Base-by-base conservation (phyloP, 345 rosid genomes). In the Syzygium jambos region DNA sequence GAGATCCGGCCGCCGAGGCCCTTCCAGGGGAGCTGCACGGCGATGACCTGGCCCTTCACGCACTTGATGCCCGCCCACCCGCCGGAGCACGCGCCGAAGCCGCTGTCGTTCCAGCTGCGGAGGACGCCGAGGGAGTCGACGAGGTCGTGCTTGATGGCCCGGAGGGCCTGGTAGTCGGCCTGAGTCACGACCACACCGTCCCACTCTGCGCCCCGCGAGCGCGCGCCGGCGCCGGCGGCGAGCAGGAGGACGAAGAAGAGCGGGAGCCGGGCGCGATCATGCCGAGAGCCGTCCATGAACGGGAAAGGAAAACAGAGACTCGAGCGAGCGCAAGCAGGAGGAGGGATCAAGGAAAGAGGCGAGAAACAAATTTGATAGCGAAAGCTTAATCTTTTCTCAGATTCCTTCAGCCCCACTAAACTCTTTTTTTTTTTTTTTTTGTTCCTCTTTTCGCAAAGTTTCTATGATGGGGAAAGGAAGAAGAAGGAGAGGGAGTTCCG, bases 1-100 rank as follows among this genome's bases (percentile, higher is more conserved):
- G 98, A 94, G 91, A 96, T 92, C 84, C 90, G 90, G 27, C 99
- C 99, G 4, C 98, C 95, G 8, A 98, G 92, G 52, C 96, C 95
- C 63, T 88, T 95, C 98, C 98, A 98, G 3, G 99, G 99, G 87
- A 98, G 99, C 91, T 96, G 97, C 88, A 98, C 91, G 23, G 95
- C 96, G 4, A 95, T 91, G 38, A 98, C 95, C 86, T 94, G 95
- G 46, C 99, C 99, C 16, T 93, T 87, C n/a, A 91, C 94, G 86
- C 99, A 98, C 92, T 93, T 96, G 92, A 98, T 94, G 53, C 99
- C 99, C 7, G 88, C 93, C 99, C 99, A 98, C 46, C 93, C 89
- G 27, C 99, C 98, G 1, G 98, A 93, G 91, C 99, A 98, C 63
- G 93, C 98, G 54, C 93, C 91, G 15, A 85, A 88, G 27, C 95